Conservation (phyloP, 73 alveolate genomes). For the Tetrahymena malaccensis region DNA sequence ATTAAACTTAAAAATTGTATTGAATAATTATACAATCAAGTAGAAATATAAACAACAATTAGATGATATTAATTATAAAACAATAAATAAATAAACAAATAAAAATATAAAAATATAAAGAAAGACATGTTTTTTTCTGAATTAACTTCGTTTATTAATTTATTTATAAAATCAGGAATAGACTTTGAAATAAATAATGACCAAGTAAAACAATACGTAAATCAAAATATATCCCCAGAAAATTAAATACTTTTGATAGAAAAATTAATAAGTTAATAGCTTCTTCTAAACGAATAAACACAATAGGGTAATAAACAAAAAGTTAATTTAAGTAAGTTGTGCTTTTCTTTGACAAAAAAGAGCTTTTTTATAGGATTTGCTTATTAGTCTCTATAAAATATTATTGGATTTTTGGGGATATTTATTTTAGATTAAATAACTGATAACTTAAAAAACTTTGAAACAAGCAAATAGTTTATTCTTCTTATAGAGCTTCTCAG, state of each 20-base stretch:
- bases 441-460: not conserved
- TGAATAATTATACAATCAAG: no score
- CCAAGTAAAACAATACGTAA: not conserved
- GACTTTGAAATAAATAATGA: not conserved
- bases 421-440: not conserved
- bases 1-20: no score
- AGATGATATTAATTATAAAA: no score
- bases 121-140: not conserved
- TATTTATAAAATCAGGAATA: not conserved
- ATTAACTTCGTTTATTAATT: not conserved
- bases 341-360: not conserved
- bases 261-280: no score
- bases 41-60: no score
- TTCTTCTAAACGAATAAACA: not conserved
- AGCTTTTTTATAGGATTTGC: not conserved
- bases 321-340: no score
- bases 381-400: no score
- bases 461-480: no score
- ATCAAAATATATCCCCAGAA: not conserved
- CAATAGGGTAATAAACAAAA: no score
- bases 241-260: not conserved
- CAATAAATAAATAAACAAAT: no score
- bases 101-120: no score
- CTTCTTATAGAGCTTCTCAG: not conserved
- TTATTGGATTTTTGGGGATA: not conserved